These are phyloP conservation scores for Mycena floridula DNA, from an alignment of 768 basidiomycete species.

Conservation along the genomic window DNA sequence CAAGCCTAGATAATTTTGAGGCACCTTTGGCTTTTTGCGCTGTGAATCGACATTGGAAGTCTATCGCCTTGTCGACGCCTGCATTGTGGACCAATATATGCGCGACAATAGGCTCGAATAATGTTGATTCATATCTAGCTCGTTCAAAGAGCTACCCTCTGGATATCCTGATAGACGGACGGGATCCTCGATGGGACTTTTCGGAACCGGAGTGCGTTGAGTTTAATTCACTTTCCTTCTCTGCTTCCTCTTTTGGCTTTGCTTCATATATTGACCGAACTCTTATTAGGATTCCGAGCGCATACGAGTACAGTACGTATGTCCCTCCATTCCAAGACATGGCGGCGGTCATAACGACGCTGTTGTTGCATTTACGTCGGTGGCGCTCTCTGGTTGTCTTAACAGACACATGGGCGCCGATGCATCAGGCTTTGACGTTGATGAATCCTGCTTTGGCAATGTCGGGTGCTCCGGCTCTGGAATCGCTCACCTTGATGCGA, in stretches of 20 bases:
- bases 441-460: conserved; percentile 33
- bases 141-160: conserved; percentile 44
- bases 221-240: neutral
- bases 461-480: conserved; percentile 34
- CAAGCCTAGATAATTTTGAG: conserved; percentile 32
- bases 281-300: conserved; percentile 19
- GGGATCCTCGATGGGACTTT: conserved; percentile 56
- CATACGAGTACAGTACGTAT: conserved; percentile 20
- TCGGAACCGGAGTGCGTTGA: conserved; percentile 39
- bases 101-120: conserved; percentile 24
- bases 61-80: conserved; percentile 40
- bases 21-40: conserved; percentile 39
- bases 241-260: neutral
- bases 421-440: conserved; percentile 42
- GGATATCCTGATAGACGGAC: conserved; percentile 52
- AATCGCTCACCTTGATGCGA: conserved; percentile 49
- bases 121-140: conserved; percentile 34
- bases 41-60: conserved; percentile 49
- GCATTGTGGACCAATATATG: conserved; percentile 52
- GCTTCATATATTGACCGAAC: conserved; percentile 6
- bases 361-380: conserved; percentile 45
- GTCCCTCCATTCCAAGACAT: conserved; percentile 39
- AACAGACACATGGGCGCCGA: conserved; percentile 53
- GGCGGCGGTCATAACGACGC: conserved; percentile 34
- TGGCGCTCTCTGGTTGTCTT: conserved; percentile 50